Evolutionary conservation across 768 basidiomycete species (phyloP), one percentile per base, ranked within the genome.

Genomic region (Trametopsis cervina): DNA sequence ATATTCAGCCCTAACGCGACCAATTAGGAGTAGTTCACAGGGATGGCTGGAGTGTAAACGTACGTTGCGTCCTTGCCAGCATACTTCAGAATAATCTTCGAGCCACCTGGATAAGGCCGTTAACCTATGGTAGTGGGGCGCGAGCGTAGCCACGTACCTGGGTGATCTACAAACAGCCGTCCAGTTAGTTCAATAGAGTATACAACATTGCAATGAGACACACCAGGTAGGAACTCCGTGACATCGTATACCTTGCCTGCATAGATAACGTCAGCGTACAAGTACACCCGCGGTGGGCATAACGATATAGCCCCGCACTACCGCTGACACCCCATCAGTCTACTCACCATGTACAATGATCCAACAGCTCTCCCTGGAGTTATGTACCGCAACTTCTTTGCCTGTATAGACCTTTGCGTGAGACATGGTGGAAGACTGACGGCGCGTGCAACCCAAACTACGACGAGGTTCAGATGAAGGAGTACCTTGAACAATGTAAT

Each of bases 301-400:
- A n/a, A n/a, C n/a, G n/a, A n/a, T n/a, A n/a, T n/a, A n/a, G n/a
- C n/a, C n/a, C n/a, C n/a, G n/a, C n/a, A n/a, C n/a, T n/a, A n/a
- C n/a, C n/a, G n/a, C n/a, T n/a, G n/a, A n/a, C n/a, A n/a, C n/a
- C n/a, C n/a, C n/a, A n/a, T n/a, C n/a, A 33, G 15, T 15, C 9
- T 33, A 33, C 29, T 33, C 29, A 33, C 29, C 85, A 55, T 91
- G 87, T 1, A 92, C 84, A 49, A 92, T 89, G 50, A 91, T 89
- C 85, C 85, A 87, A 55, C 83, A 84, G 52, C 76, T 79, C 47
- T 84, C 76, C 18, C 82, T 66, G 33, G 63, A 69, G 54, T 75
- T 78, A 56, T 83, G 81, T 53, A 68, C 49, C 4, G 79, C 75
- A 24, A 83, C 76, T 50, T 75, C 71, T 49, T 73, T 37, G 7